Evolutionary conservation across 192 early-diverging fungal species (phyloP).

Genomic region (Podochytrium sp.): DNA sequence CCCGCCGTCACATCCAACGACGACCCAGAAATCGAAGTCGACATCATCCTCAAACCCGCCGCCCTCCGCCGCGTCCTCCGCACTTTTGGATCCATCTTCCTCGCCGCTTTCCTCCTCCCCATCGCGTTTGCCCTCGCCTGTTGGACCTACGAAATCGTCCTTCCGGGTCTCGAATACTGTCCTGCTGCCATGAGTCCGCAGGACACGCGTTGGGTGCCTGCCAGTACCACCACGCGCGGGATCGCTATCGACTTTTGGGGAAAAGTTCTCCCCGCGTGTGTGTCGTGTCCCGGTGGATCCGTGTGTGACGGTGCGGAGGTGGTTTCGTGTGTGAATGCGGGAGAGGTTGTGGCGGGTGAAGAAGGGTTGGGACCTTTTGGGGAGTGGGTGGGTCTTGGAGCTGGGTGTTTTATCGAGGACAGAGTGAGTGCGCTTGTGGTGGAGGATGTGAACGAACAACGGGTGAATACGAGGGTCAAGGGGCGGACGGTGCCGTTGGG

Average conservation of each 20-base stretch:
- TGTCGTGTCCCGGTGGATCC: constrained; percentile 5
- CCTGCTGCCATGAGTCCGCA: background rate
- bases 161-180: constrained; percentile 8
- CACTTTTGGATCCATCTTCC: constrained; percentile 9
- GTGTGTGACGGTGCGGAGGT: constrained; percentile 9
- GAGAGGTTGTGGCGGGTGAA: background rate
- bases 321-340: background rate
- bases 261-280: constrained; percentile 12
- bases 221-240: background rate
- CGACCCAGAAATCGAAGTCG: background rate
- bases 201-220: background rate
- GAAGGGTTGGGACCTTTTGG: constrained; percentile 25
- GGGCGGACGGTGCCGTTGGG: background rate
- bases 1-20: background rate
- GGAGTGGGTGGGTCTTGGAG: constrained; percentile 3
- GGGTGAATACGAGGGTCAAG: background rate
- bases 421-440: no score
- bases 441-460: background rate
- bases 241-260: constrained; percentile 29
- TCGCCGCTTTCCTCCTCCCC: constrained; percentile 13
- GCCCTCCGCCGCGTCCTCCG: background rate
- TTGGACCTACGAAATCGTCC: constrained; percentile 8
- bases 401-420: background rate
- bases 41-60: constrained; percentile 6
- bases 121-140: background rate